Evolutionary conservation across 768 basidiomycete genomes (phyloP), one percentile per base, ranked within the genome.

Genomic region (Suillus spraguei): DNA sequence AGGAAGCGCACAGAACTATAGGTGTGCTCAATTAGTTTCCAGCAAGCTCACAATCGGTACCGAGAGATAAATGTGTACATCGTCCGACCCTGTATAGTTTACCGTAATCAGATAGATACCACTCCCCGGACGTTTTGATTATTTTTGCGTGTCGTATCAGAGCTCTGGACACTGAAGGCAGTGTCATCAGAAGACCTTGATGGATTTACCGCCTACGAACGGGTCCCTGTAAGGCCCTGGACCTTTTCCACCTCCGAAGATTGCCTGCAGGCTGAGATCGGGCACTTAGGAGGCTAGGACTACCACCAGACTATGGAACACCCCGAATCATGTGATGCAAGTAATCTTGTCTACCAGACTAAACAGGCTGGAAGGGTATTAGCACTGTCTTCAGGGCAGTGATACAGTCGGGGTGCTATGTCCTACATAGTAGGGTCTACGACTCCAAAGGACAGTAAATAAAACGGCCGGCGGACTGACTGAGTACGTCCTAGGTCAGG

Each of bases 21-120:
- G n/a, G n/a, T n/a, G n/a, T n/a, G n/a, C n/a, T n/a, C 24, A 39
- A 8, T 24, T 17, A 41, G 39, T 11, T 41, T 41, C 17, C 56
- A 41, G 24, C 39, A 32, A 58, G 28, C 39, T 32, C 39, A 58
- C 56, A 32, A 58, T 28, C 56, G 56, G 56, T 11, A 58, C 56
- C 56, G 56, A 58, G 39, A 39, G 24, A 39, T 36, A 56, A 39
- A 56, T 24, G 10, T 9, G 20, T 39, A 20, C 56, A 24, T 17
- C 17, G 22, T 24, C 24, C 28, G 17, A 28, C 36, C 16, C 38
- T 24, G 56, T 56, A 39, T 56, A 17, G 10, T 17, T 39, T 56
- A 56, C 55, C 55, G 38, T 28, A 56, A 38, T 28, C 24, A 58
- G 56, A 41, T 58, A 58, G 17, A 28, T 28, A 41, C 10, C 54